These are phyloP conservation scores for Trichomonas vaginalis DNA, from an alignment of 208 protist genomes.

Conservation along the genomic window DNA sequence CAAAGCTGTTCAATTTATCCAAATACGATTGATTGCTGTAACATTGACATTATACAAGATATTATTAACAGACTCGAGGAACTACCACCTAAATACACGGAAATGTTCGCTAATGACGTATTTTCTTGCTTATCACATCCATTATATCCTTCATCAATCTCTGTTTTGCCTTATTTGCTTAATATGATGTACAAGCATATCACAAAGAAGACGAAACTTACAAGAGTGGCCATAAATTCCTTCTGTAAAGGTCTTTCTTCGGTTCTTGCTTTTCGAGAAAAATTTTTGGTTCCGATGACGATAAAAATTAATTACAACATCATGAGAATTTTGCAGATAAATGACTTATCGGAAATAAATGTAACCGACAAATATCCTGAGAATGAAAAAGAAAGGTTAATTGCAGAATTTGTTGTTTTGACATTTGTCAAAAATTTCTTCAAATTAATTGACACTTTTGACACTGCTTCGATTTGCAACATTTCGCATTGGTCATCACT, in stretches of 20 bases:
- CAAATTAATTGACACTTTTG: background rate
- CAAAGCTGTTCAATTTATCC: background rate
- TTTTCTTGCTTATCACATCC: background rate
- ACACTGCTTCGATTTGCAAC: background rate
- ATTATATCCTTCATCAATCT: background rate
- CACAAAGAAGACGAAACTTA: background rate
- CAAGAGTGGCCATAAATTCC: background rate
- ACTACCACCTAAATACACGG: background rate
- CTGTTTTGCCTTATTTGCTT: background rate
- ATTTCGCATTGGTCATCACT: background rate
- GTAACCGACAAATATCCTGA: background rate
- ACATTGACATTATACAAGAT: background rate
- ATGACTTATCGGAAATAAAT: background rate
- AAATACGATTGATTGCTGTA: background rate
- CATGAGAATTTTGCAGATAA: background rate
- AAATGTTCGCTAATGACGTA: background rate
- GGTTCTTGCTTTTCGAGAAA: background rate
- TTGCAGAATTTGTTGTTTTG: background rate
- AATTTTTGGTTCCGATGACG: background rate
- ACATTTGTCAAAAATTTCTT: background rate
- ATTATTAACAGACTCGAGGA: background rate
- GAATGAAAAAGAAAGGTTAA: background rate
- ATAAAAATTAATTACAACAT: background rate
- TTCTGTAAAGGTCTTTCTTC: background rate
- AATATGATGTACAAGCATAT: background rate